Evolutionary conservation across 768 basidiomycete genomes (phyloP), one percentile per base, ranked within the genome.

Genomic region (Gymnopilus dilepis): DNA sequence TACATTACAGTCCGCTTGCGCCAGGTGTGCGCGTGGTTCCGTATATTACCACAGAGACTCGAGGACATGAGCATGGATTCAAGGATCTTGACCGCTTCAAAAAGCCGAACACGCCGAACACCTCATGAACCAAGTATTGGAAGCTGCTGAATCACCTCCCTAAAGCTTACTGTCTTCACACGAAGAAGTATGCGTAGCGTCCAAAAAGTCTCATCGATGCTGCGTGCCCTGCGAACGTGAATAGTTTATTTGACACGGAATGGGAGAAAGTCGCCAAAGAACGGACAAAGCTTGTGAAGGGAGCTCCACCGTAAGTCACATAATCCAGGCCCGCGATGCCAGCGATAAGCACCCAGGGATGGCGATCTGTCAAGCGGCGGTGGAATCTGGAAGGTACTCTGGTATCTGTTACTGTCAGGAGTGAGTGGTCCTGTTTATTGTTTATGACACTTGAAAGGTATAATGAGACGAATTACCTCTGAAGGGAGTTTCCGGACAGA

Each of bases 221-320:
- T 60, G 59, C 52, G 31, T 45, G 21, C 38, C 60, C 60, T 61
- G 53, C 37, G 60, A 62, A 62, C 7, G 22, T 53, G 47, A 57
- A 52, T 54, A 62, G 56, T n/a, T 40, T 58, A 55, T 33, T 62
- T 58, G 61, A 58, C 61, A 62, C 43, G 37, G 56, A 54, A 62
- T 62, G 61, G 54, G 61, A 62, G 57, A 62, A 19, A 41, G n/a
- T 50, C 37, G 31, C 22, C 24, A 43, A 33, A 60, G 33, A 34
- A 30, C 51, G 54, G 28, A 4, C 47, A 28, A 34, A 22, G 38
- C 24, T 37, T 24, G 51, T 53, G 33, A 47, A 47, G 17, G 9
- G 6, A n/a, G 30, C 47, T 31, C 47, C 47, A 50, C 47, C 26
- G 24, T 28, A 37, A 37, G 3, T 37, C 34, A 37, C 8, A 30